Evolutionary conservation across 2,329 filamentous ascomycete species (phyloP), one percentile per base, ranked within the genome.

Genomic region (Aspergillus quadrilineatus): DNA sequence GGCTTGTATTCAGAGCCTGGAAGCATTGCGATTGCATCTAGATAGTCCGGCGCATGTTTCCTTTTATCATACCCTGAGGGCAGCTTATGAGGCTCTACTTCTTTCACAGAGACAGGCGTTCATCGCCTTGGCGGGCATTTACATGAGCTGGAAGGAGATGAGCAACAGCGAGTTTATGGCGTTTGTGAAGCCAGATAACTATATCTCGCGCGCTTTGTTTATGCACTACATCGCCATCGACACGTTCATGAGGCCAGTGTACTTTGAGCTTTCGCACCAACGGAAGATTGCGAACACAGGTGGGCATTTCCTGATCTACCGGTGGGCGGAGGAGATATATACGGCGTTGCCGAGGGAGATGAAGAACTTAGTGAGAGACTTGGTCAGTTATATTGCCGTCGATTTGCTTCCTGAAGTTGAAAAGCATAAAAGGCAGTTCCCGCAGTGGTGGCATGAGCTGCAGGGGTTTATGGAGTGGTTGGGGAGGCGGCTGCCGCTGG

Each of bases 201-300:
- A 64, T 44, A 60, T 76, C 4, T 70, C 76, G 1, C 76, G 75
- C 29, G 73, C 80, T 3, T 64, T 81, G 4, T 69, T 80, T 4
- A 69, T 75, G 6, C 77, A 80, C 60, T 80, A 79, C 61, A 71
- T 81, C n/a, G 72, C 75, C 1, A 62, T 80, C 0, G 76, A 80
- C 50, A 67, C 77, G 1, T 66, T 80, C 5, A 69, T 81, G 55
- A 70, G 61, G 56, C 66, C 66, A 0, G 60, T 68, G 2, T 61
- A 51, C n/a, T 10, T 7, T n/a, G 41, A 51, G 48, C 10, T 56
- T 6, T 22, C 10, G 8, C 22, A 15, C 6, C 28, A 8, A 1
- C 30, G 48, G 9, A 41, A 36, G 28, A 8, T 56, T 36, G 8
- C n/a, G 15, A 22, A 7, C 4, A n/a, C 9, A 0, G 53, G 53